Conservation (phyloP, 225 moss, liverwort and hornwort genomes). For the Ulota crispa region DNA sequence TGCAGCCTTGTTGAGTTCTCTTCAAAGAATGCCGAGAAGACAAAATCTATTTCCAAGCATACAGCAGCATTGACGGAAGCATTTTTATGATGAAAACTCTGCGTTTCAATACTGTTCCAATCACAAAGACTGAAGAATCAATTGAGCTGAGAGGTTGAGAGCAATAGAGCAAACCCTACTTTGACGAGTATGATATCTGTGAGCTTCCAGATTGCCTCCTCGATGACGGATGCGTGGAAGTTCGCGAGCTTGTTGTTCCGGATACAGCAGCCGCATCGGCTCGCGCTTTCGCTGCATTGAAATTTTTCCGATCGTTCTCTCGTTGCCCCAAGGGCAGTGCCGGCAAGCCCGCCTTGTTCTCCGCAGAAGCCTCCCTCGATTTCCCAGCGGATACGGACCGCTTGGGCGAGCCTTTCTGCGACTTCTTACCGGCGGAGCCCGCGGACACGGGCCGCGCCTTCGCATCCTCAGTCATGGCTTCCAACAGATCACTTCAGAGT, state of each 20-base stretch:
- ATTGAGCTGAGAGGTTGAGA: constrained; percentile 4
- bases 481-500: not conserved
- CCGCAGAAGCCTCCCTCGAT: constrained; percentile 1
- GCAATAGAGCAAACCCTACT: constrained; percentile 36
- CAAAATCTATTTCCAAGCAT: not conserved
- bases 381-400: constrained; percentile 25
- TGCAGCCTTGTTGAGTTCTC: not conserved
- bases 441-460: constrained; percentile 19
- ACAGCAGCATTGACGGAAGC: not conserved
- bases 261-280: constrained; percentile 77
- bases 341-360: constrained; percentile 7
- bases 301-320: constrained; percentile 62
- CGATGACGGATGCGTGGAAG: constrained; percentile 73
- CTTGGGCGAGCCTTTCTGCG: constrained; percentile 23
- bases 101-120: not conserved
- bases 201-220: constrained; percentile 83
- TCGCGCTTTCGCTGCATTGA: constrained; percentile 84
- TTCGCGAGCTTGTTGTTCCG: constrained; percentile 48
- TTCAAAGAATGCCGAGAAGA: not conserved
- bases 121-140: not conserved
- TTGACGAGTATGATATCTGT: constrained; percentile 70
- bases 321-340: constrained; percentile 35
- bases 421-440: constrained; percentile 14
- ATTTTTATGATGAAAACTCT: not conserved
- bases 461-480: constrained; percentile 38